Percentiles rank a stretch among this genome's conserved stretches.
phyloP scores from a whole-genome alignment of 176 grass and related monocot species.

The Oryza nivara region DNA sequence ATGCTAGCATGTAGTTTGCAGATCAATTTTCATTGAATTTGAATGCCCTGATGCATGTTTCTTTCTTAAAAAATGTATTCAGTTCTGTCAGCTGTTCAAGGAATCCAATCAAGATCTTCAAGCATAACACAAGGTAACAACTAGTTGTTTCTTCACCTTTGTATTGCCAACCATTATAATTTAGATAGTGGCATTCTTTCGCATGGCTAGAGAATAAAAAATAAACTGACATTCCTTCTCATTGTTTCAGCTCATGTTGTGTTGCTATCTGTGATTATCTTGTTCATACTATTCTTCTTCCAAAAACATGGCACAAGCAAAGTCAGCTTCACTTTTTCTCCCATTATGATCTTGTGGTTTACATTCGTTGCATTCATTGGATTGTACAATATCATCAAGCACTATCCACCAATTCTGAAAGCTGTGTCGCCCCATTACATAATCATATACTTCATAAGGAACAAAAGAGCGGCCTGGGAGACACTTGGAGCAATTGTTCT shows the following conservation, averaged over 20 bases:
- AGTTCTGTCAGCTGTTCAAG: conserved; percentile 89
- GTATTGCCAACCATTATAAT: not conserved
- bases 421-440: conserved; percentile 66
- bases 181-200: not conserved
- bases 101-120: conserved; percentile 78
- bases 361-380: conserved; percentile 49
- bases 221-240: conserved; percentile 15
- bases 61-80: conserved; percentile 15
- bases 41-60: not conserved
- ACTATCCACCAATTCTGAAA: conserved; percentile 66
- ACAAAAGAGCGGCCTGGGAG: conserved; percentile 66
- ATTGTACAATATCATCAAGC: conserved; percentile 73
- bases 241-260: conserved; percentile 64
- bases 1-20: not conserved
- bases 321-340: conserved; percentile 81
- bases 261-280: conserved; percentile 61
- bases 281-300: conserved; percentile 63
- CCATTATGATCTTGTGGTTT: conserved; percentile 81
- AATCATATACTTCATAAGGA: conserved; percentile 55
- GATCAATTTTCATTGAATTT: not conserved
- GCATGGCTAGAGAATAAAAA: not conserved
- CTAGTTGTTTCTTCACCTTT: not conserved
- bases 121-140: conserved; percentile 71
- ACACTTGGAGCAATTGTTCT: conserved; percentile 67
- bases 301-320: conserved; percentile 71